Evolutionary conservation across 1,139 yeast genomes (phyloP).

Genomic region (Pichia inconspicua): DNA sequence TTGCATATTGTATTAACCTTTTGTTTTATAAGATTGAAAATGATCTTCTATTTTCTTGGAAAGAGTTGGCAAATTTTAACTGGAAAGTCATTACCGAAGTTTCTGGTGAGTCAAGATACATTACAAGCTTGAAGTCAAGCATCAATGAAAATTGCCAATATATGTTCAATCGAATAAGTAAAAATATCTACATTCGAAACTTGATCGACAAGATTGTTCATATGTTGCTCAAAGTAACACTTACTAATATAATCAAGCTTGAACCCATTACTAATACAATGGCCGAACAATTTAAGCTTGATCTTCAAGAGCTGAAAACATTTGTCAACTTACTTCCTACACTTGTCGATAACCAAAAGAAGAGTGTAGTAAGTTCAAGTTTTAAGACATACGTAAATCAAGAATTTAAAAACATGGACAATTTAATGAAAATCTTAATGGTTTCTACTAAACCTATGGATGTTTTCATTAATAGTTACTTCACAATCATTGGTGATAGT

Average conservation of each 20-base stretch:
- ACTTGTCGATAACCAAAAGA: conserved; percentile 25
- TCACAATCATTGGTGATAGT: conserved; percentile 59
- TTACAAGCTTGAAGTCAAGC: conserved; percentile 46
- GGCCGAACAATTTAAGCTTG: conserved; percentile 77
- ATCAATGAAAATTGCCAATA: conserved; percentile 40
- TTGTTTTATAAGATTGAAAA: conserved; percentile 52
- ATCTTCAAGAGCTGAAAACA: conserved; percentile 55
- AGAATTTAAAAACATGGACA: conserved; percentile 45
- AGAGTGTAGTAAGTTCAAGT: conserved; percentile 29
- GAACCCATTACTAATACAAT: conserved; percentile 62
- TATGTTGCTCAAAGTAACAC: conserved; percentile 46
- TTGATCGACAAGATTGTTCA: conserved; percentile 76
- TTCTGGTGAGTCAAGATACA: conserved; percentile 64
- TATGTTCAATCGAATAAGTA: conserved; percentile 54
- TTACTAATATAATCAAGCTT: conserved; percentile 48
- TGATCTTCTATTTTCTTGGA: conserved; percentile 68
- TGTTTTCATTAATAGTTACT: conserved; percentile 58
- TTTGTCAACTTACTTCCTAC: conserved; percentile 48
- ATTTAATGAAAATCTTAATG: conserved; percentile 56
- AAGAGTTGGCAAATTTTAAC: conserved; percentile 74
- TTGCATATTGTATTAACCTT: conserved; percentile 50
- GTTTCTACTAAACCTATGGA: conserved; percentile 60
- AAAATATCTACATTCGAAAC: conserved; percentile 66
- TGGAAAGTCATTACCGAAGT: conserved; percentile 62
- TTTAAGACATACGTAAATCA: conserved; percentile 47